Conservation (phyloP, 1,139 yeast genomes). For the Suhomyces choctaworum region DNA sequence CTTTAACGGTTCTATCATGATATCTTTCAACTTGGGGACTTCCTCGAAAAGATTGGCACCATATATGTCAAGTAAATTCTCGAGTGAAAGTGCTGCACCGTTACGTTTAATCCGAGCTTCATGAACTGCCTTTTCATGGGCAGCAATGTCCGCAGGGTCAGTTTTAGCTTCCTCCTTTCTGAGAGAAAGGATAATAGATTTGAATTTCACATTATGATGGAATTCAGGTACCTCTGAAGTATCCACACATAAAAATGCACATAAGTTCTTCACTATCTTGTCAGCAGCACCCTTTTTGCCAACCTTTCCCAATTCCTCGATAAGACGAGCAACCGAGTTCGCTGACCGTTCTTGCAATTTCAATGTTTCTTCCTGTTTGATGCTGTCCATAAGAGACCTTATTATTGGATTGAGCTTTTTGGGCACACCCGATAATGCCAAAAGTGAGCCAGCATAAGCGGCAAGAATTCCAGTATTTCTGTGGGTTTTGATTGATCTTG, state of each 20-base stretch:
- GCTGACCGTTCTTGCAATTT: slow-evolving; percentile 75
- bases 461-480: slow-evolving; percentile 70
- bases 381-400: slow-evolving; percentile 88
- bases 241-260: slow-evolving; percentile 94
- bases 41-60: slow-evolving; percentile 54
- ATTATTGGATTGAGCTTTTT: slow-evolving; percentile 86
- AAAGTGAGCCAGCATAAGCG: slow-evolving; percentile 71
- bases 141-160: slow-evolving; percentile 66
- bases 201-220: slow-evolving; percentile 59
- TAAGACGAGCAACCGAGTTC: slow-evolving; percentile 61
- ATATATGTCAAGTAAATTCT: slow-evolving; percentile 52
- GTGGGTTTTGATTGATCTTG: slow-evolving; percentile 52
- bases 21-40: slow-evolving; percentile 66
- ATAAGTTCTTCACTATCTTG: slow-evolving; percentile 83
- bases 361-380: slow-evolving; percentile 71
- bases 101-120: slow-evolving; percentile 79
- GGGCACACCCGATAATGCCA: slow-evolving; percentile 68
- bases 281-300: slow-evolving; percentile 77
- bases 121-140: slow-evolving; percentile 62
- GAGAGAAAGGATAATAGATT: slow-evolving; percentile 67
- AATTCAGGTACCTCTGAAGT: slow-evolving; percentile 96
- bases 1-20: slow-evolving; percentile 68
- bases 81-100: slow-evolving; percentile 78
- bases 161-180: slow-evolving; percentile 75
- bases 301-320: slow-evolving; percentile 53